A percentile compares a stretch with the other conserved stretches of the same genome.
These are phyloP conservation scores for Monosporascus sp. DNA, from an alignment of 2,329 filamentous ascomycete species.

Conservation along the genomic window DNA sequence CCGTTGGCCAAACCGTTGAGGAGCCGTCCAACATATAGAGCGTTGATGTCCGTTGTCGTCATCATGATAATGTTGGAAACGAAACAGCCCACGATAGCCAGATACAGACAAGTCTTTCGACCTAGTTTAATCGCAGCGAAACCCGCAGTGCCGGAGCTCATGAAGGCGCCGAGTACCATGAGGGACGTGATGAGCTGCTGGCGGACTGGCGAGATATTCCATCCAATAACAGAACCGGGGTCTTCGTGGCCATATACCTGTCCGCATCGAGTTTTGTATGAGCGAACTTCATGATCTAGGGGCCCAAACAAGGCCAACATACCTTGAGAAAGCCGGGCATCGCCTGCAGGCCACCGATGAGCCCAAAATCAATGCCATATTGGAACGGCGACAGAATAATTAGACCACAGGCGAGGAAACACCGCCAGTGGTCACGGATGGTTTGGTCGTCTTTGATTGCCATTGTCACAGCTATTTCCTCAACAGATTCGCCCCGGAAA, in stretches of 20 bases:
- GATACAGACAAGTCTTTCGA: constrained; percentile 37
- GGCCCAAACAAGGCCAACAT: constrained; percentile 1
- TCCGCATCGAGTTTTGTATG: neutral
- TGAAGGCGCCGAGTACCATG: constrained; percentile 30
- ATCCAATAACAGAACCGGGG: constrained; percentile 31
- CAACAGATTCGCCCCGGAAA: neutral
- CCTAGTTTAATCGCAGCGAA: constrained; percentile 29
- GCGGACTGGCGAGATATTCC: constrained; percentile 35
- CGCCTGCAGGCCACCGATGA: constrained; percentile 45
- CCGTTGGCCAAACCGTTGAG: constrained; percentile 52
- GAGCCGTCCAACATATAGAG: constrained; percentile 48
- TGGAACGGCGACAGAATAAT: constrained; percentile 46
- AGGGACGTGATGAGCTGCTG: constrained; percentile 32
- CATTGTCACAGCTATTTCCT: constrained; percentile 6
- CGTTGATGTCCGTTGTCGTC: constrained; percentile 45
- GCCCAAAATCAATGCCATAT: constrained; percentile 46
- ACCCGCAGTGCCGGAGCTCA: constrained; percentile 27
- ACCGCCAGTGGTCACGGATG: constrained; percentile 38
- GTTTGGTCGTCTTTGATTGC: constrained; percentile 17
- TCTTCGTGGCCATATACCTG: constrained; percentile 33
- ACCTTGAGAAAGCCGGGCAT: constrained; percentile 44
- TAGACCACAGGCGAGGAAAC: constrained; percentile 40
- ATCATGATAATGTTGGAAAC: constrained; percentile 54
- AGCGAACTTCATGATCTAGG: constrained; percentile 8
- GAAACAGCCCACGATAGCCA: constrained; percentile 43